phyloP scores from a whole-genome alignment of 2,329 filamentous ascomycete genomes.

The Amauroascus verrucosus region DNA sequence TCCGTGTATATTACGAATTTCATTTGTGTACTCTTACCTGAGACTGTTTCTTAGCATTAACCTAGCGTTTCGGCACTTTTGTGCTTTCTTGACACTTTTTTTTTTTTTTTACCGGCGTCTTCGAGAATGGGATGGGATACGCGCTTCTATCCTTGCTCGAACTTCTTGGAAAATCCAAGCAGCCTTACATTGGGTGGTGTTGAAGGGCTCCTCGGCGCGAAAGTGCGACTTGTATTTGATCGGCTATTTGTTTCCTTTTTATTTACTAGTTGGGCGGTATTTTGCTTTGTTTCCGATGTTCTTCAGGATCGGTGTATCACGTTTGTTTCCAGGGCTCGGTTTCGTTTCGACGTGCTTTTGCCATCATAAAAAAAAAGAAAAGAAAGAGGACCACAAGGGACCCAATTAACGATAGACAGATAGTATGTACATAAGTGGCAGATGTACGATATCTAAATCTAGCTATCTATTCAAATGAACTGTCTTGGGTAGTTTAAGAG shows the following conservation, averaged over 20 bases:
- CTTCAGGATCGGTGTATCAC: not conserved
- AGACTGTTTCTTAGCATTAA: not conserved
- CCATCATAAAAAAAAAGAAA: too few relatives aligned
- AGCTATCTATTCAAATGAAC: not conserved
- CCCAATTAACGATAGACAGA: not conserved
- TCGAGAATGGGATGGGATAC: not conserved
- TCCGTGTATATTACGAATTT: slow-evolving; percentile 5
- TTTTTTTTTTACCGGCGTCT: not conserved
- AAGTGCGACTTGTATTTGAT: not conserved
- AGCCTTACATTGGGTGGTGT: not conserved
- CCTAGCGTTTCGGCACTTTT: not conserved
- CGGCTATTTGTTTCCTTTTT: not conserved
- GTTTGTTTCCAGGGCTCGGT: not conserved
- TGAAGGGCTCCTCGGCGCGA: not conserved
- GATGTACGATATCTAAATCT: not conserved
- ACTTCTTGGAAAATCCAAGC: not conserved
- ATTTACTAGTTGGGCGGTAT: not conserved
- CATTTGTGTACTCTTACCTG: not conserved
- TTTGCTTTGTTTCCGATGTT: not conserved
- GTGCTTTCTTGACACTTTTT: not conserved
- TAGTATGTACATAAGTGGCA: not conserved
- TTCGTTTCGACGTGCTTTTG: not conserved
- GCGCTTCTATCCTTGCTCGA: not conserved
- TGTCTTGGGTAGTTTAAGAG: too few relatives aligned
- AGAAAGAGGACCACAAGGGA: too few relatives aligned